Conservation (phyloP, 2,329 filamentous ascomycete genomes). For the Fusarium sp. region DNA sequence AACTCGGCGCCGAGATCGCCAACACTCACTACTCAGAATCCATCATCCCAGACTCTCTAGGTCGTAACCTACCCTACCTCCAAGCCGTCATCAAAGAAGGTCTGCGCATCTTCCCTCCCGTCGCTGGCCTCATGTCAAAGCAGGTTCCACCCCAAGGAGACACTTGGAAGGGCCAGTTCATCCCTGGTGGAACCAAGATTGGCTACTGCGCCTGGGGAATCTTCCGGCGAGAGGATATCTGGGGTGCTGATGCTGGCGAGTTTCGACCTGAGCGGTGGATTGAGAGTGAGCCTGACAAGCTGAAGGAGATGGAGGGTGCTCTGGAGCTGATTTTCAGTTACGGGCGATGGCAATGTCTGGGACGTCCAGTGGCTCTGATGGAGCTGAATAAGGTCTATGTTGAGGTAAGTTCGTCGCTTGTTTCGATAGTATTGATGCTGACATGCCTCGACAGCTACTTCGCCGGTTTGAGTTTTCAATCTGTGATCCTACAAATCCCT, state of each 20-base stretch:
- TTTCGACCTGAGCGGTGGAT: conserved; percentile 55
- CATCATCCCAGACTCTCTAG: conserved; percentile 50
- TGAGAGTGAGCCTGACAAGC: conserved; percentile 47
- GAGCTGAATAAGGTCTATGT: conserved; percentile 55
- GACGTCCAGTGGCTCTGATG: conserved; percentile 53
- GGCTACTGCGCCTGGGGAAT: conserved; percentile 52
- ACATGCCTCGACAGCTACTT: conserved; percentile 41
- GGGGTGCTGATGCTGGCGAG: conserved; percentile 50
- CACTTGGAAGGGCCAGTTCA: conserved; percentile 47
- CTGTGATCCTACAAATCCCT: conserved; percentile 48
- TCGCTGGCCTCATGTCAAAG: conserved; percentile 53
- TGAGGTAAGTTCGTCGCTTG: conserved; percentile 47
- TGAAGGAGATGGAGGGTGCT: conserved; percentile 50
- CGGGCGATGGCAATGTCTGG: conserved; percentile 54
- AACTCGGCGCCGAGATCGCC: conserved; percentile 53
- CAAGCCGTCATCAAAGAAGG: conserved; percentile 63
- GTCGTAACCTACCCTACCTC: conserved; percentile 55
- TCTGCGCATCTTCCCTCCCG: conserved; percentile 53
- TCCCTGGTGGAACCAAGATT: conserved; percentile 50
- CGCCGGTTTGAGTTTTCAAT: conserved; percentile 48
- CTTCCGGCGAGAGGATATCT: conserved; percentile 49
- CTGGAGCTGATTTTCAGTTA: conserved; percentile 55
- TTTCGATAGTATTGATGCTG: background rate
- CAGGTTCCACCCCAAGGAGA: conserved; percentile 49
- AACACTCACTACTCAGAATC: conserved; percentile 26